These are phyloP conservation scores for Gillenia trifoliata DNA, from an alignment of 306 rosid species.

Conservation along the genomic window DNA sequence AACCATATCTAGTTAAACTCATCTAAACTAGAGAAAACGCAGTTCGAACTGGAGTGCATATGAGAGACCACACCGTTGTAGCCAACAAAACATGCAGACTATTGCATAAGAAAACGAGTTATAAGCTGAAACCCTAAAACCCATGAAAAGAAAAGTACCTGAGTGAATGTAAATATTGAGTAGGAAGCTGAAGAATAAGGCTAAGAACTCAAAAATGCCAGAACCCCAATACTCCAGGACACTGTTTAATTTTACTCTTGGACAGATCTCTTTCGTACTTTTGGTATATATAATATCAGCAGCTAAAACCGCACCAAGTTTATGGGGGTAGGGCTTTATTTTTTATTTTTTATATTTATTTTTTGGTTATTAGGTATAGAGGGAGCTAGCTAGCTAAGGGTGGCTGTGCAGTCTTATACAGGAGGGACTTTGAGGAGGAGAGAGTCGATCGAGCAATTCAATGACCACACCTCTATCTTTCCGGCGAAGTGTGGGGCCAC, in stretches of 20 bases:
- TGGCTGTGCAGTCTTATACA: not conserved
- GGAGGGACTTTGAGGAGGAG: not conserved
- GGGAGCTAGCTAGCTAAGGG: not conserved
- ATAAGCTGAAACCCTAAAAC: not conserved
- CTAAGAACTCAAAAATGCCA: not conserved
- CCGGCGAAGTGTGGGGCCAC: conserved; percentile 6
- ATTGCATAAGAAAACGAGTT: not conserved
- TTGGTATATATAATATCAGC: not conserved
- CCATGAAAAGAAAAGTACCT: not conserved
- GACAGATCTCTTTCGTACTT: not conserved
- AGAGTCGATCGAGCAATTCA: not conserved
- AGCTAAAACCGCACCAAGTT: not conserved
- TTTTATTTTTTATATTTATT: not conserved
- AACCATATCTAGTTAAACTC: not conserved
- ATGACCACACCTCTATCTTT: not conserved
- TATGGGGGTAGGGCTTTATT: not conserved
- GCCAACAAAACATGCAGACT: not conserved
- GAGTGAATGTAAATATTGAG: not conserved
- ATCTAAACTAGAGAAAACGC: no score
- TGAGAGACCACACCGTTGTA: not conserved
- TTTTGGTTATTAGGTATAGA: not conserved
- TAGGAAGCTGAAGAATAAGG: not conserved
- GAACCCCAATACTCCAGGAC: not conserved
- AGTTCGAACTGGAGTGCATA: not conserved
- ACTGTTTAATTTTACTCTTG: not conserved